Conservation (phyloP, 768 basidiomycete genomes). For the Lactarius indigo region DNA sequence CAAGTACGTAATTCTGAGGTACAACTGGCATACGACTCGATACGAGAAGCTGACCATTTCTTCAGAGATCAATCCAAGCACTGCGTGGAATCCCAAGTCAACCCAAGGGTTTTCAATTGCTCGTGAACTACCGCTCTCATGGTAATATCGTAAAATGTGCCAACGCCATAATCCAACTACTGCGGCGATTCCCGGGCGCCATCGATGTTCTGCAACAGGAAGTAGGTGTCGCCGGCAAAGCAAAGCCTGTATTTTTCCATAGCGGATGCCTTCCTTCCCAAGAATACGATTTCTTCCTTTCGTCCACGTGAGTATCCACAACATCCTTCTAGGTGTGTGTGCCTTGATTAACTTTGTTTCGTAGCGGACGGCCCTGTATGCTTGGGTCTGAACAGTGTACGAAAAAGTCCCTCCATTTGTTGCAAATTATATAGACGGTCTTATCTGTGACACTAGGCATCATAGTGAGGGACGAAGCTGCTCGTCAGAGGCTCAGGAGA, state of each 20-base stretch:
- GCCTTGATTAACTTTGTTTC: neutral
- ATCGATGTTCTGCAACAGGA: conserved; percentile 60
- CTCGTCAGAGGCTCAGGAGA: conserved; percentile 43
- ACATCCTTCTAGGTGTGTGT: neutral
- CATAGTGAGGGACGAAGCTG: conserved; percentile 59
- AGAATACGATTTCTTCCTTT: conserved; percentile 10
- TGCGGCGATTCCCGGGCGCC: conserved; percentile 51
- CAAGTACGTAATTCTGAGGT: conserved; percentile 43
- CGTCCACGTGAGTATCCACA: neutral
- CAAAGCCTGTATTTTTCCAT: conserved; percentile 56
- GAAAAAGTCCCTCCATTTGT: conserved; percentile 9
- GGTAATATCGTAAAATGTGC: conserved; percentile 71
- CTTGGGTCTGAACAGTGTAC: conserved; percentile 67
- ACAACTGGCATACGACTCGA: neutral
- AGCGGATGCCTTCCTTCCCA: conserved; percentile 36
- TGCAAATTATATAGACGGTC: neutral
- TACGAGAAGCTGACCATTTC: neutral
- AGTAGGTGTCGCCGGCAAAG: conserved; percentile 49
- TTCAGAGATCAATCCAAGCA: conserved; percentile 3
- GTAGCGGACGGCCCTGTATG: conserved; percentile 47
- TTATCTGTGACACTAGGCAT: conserved; percentile 44
- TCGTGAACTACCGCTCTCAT: conserved; percentile 67
- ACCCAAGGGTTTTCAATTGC: conserved; percentile 51
- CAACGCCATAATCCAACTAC: conserved; percentile 58
- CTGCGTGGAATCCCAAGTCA: conserved; percentile 24